Conservation (phyloP, 352 stramenopile species). For the Saprolegnia parasitica region DNA sequence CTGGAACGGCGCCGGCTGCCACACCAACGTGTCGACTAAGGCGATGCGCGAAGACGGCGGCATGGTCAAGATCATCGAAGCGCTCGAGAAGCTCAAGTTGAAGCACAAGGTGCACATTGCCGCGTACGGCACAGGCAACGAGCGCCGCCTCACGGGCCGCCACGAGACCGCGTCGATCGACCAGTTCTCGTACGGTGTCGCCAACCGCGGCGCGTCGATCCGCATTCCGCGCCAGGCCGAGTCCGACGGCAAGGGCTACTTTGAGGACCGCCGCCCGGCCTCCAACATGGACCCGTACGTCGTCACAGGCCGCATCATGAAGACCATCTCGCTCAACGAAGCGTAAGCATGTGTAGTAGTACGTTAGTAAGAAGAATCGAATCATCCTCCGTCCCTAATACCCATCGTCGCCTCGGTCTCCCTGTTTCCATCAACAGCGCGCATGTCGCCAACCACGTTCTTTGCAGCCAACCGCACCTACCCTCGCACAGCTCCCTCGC, state of each 20-base stretch:
- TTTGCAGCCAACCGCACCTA: neutral
- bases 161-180: slow-evolving; percentile 96
- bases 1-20: slow-evolving; percentile 96
- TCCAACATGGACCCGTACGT: slow-evolving; percentile 99
- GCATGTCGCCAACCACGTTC: neutral
- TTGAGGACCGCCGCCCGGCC: slow-evolving; percentile 83
- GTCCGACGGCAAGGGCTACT: slow-evolving; percentile 88
- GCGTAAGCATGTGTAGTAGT: slow-evolving; percentile 35
- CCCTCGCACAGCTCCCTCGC: neutral
- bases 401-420: too few relatives aligned
- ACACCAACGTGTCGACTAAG: slow-evolving; percentile 97
- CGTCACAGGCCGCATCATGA: slow-evolving; percentile 95
- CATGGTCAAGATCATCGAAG: slow-evolving; percentile 92
- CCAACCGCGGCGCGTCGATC: slow-evolving; percentile 94
- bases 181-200: slow-evolving; percentile 95
- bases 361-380: neutral
- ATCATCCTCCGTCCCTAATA: too few relatives aligned
- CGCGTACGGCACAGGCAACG: slow-evolving; percentile 95
- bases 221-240: slow-evolving; percentile 89
- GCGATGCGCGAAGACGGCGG: slow-evolving; percentile 93
- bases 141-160: slow-evolving; percentile 93
- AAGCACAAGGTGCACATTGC: slow-evolving; percentile 97
- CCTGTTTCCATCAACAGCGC: neutral
- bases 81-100: slow-evolving; percentile 96
- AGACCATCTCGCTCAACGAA: slow-evolving; percentile 90